phyloP scores from a whole-genome alignment of 441 rosid genomes.

The Raphanus hybrid region DNA sequence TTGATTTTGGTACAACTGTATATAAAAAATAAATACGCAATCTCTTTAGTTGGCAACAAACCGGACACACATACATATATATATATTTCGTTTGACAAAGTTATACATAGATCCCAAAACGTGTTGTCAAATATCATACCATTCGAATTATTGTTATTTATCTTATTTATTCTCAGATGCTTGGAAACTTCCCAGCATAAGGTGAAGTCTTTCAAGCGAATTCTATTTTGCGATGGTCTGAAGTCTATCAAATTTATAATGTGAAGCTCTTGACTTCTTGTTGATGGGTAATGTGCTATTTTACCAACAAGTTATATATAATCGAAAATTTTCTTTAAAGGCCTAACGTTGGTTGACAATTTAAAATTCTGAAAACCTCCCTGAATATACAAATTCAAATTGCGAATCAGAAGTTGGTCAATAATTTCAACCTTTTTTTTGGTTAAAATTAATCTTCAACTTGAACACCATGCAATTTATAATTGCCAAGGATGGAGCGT shows the following conservation, averaged over 20 bases:
- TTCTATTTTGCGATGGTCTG: constrained; percentile 30
- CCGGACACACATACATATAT: background rate
- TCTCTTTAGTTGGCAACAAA: background rate
- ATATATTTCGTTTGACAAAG: background rate
- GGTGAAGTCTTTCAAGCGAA: constrained; percentile 18
- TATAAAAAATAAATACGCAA: background rate
- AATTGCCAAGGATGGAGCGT: constrained; percentile 1
- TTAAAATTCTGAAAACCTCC: constrained; percentile 25
- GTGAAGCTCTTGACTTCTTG: constrained; percentile 40
- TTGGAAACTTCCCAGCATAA: constrained; percentile 27
- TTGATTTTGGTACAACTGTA: constrained; percentile 24
- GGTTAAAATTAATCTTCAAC: background rate
- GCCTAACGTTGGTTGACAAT: constrained; percentile 44
- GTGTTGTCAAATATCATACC: constrained; percentile 6
- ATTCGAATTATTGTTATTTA: background rate
- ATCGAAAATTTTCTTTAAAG: constrained; percentile 20
- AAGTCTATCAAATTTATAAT: constrained; percentile 24
- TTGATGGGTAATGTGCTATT: constrained; percentile 38
- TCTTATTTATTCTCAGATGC: constrained; percentile 9
- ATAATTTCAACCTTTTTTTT: background rate
- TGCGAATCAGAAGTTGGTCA: constrained; percentile 18
- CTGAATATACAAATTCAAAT: constrained; percentile 7
- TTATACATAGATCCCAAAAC: constrained; percentile 8
- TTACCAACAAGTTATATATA: constrained; percentile 39
- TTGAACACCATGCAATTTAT: constrained; percentile 19